These are phyloP conservation scores for Stenocarpella maydis DNA, from an alignment of 2,329 filamentous ascomycete genomes.

Conservation along the genomic window DNA sequence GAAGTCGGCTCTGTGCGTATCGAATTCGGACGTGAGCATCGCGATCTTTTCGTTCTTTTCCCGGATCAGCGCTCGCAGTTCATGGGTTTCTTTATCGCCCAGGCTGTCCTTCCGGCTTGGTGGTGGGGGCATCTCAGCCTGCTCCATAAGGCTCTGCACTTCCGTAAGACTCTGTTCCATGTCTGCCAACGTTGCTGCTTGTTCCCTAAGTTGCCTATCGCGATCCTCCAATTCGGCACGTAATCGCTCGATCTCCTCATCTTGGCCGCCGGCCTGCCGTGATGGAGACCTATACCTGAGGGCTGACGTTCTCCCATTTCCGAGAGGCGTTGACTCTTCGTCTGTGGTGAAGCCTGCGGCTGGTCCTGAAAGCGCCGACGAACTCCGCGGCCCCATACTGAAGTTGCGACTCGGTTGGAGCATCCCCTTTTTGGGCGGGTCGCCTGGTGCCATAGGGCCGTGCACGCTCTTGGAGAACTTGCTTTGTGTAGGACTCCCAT, in stretches of 20 bases:
- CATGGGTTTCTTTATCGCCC: conserved; percentile 76
- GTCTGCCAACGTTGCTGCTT: conserved; percentile 81
- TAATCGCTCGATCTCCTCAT: conserved; percentile 78
- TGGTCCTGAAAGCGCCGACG: conserved; percentile 63
- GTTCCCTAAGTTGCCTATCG: conserved; percentile 87
- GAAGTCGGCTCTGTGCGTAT: conserved; percentile 93
- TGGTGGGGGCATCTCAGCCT: conserved; percentile 51
- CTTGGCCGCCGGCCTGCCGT: conserved; percentile 58
- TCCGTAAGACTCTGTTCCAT: conserved; percentile 92
- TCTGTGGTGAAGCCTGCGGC: conserved; percentile 58
- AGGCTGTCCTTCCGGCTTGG: conserved; percentile 55
- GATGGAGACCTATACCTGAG: conserved; percentile 62
- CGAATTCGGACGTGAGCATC: conserved; percentile 92
- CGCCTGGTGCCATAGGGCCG: conserved; percentile 59
- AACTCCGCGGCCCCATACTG: conserved; percentile 64
- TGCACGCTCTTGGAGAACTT: conserved; percentile 72
- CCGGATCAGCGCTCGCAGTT: conserved; percentile 81
- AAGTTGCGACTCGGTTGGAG: conserved; percentile 57
- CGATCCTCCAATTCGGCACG: conserved; percentile 80
- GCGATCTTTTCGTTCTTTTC: conserved; percentile 98
- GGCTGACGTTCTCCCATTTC: conserved; percentile 60
- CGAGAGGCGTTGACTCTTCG: conserved; percentile 64
- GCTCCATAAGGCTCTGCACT: conserved; percentile 73
- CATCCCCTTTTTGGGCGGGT: conserved; percentile 64
- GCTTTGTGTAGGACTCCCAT: conserved; percentile 68